Percentiles rank a stretch among this genome's conserved stretches.
Conservation (phyloP, 108 stramenopile species). For the Schizochytrium sp. region DNA sequence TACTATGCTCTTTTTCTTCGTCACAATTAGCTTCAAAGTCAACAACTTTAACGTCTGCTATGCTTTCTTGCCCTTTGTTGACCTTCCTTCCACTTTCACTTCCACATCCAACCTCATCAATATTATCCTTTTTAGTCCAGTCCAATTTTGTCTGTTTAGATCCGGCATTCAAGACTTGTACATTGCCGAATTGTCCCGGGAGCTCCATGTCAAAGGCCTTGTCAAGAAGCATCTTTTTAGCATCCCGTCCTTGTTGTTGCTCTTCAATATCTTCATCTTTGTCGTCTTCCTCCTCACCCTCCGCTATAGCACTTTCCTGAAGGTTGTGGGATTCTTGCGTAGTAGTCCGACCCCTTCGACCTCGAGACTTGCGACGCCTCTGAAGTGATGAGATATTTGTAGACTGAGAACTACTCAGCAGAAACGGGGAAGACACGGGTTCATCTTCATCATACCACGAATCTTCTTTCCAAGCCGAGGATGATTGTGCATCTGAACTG, state of each 20-base stretch:
- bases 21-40: no score
- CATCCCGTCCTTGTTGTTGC: not conserved
- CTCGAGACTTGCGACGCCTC: no score
- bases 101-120: no score
- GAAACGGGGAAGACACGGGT: not conserved
- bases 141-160: no score
- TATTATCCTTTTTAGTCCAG: no score
- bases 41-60: no score
- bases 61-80: no score
- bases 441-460: not conserved
- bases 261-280: not conserved
- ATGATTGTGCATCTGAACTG: not conserved
- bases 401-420: not conserved
- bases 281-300: not conserved
- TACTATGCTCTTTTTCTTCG: no score
- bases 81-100: no score
- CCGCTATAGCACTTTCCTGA: not conserved
- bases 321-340: not conserved
- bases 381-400: not conserved
- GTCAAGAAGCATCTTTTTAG: not conserved
- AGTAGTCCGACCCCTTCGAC: no score
- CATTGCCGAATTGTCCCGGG: not conserved
- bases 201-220: not conserved
- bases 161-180: not conserved
- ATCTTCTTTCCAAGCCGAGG: not conserved